Conservation (phyloP, 2,329 filamentous ascomycete genomes). For the Hypoxylon sp. region DNA sequence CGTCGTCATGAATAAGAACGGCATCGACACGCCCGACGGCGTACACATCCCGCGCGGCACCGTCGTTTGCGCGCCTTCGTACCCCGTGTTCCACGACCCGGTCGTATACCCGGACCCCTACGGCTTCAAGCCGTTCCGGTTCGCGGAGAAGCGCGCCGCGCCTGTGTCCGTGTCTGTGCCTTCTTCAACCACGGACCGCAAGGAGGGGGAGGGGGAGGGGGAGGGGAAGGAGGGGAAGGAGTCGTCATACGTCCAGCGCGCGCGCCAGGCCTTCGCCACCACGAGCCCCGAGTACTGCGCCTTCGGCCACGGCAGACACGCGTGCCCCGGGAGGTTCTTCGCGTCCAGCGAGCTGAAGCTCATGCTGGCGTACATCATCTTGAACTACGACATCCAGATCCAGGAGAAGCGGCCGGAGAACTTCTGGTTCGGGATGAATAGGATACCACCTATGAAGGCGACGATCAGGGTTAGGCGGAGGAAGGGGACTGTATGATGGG, state of each 20-base stretch:
- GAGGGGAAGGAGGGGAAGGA: background rate
- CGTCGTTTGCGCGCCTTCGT: slow-evolving; percentile 51
- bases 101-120: slow-evolving; percentile 64
- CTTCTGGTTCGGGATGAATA: slow-evolving; percentile 52
- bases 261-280: slow-evolving; percentile 50
- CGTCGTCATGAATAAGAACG: slow-evolving; percentile 46
- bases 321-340: slow-evolving; percentile 60
- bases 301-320: slow-evolving; percentile 59
- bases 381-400: slow-evolving; percentile 49
- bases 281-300: slow-evolving; percentile 53
- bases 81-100: slow-evolving; percentile 57
- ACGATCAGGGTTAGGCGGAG: slow-evolving; percentile 50
- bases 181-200: background rate
- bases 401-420: slow-evolving; percentile 52
- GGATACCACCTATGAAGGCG: slow-evolving; percentile 52
- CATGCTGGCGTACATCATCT: slow-evolving; percentile 49
- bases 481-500: slow-evolving; percentile 17
- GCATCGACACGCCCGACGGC: slow-evolving; percentile 56
- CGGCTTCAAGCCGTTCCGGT: slow-evolving; percentile 48
- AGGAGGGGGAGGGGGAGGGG: background rate
- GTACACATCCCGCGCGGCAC: slow-evolving; percentile 53
- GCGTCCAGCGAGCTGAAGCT: slow-evolving; percentile 57
- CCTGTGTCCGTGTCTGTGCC: too few relatives aligned
- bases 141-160: slow-evolving; percentile 40
- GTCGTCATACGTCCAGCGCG: slow-evolving; percentile 41